Evolutionary conservation across 345 rosid species (phyloP), one percentile per base, ranked within the genome.

Genomic region (Acer saccharum): DNA sequence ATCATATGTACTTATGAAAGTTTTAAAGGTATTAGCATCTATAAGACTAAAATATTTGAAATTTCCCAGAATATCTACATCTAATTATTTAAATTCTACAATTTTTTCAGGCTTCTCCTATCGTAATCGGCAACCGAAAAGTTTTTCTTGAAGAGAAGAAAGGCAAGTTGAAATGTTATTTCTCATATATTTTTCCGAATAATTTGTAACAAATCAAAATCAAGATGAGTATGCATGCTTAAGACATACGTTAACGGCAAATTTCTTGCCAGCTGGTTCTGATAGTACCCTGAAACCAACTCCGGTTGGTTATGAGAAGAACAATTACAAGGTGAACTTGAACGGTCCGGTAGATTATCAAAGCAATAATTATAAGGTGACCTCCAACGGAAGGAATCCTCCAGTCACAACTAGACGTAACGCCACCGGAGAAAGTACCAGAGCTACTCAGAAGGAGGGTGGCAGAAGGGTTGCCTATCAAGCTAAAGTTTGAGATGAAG

Each of bases 121-220:
- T 92, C 52, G 69, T 68, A 46, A 86, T 92, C 25, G 98, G 93
- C 16, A 84, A 81, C 73, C 74, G 95, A 27, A 79, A 64, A 71
- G 95, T 92, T 50, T 88, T 88, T 48, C 85, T 94, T 14, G 97
- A 92, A 81, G 90, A 77, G 65, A 94, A 92, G 76, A 88, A 90
- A 86, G 97, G 97, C 79, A 82, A 80, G 84, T 77, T 68, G 18
- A 4, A 54, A 54, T 54, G 0, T 14, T 16, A 16, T 16, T 54
- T 54, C 58, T 54, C 17, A 4, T 54, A 14, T 54, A 4, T 16
- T 54, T 54, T 16, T 54, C 50, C 35, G 35, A 32, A 32, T 32
- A 32, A 32, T 32, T 32, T 4, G 35, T 32, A 32, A 32, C 5
- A 3, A 32, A 35, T 35, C 39, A 35, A 35, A 35, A 35, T 35